Evolutionary conservation across 257 asterid genomes (phyloP).

Genomic region (Scutellaria baicalensis): DNA sequence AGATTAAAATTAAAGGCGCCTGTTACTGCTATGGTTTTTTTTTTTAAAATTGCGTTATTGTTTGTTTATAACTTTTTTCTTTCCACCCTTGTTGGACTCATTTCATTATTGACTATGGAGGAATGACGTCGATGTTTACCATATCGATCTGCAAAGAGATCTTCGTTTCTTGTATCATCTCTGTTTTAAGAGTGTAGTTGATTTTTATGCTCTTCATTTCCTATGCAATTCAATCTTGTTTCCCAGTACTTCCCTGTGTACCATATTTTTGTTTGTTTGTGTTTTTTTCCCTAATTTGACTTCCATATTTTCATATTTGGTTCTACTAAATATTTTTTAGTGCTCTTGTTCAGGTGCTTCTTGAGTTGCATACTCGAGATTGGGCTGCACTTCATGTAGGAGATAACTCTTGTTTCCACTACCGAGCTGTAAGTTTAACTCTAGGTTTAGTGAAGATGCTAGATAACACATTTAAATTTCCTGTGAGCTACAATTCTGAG

Average conservation of each 20-base stretch:
- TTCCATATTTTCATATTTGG: slow-evolving; percentile 2
- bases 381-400: slow-evolving; percentile 92
- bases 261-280: neutral
- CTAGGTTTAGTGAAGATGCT: slow-evolving; percentile 1
- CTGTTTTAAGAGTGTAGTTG: neutral
- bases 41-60: too few species aligned
- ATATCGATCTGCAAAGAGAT: neutral
- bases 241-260: neutral
- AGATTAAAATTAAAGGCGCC: slow-evolving; percentile 9
- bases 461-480: neutral
- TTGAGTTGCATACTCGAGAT: slow-evolving; percentile 55
- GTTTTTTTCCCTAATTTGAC: neutral
- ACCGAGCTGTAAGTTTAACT: slow-evolving; percentile 66
- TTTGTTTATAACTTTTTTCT: neutral
- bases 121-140: neutral
- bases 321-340: slow-evolving; percentile 4
- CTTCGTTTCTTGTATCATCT: neutral
- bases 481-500: neutral
- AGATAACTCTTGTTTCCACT: slow-evolving; percentile 96
- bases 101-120: slow-evolving; percentile 8
- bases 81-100: neutral
- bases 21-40: neutral
- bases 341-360: slow-evolving; percentile 39
- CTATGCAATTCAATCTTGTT: neutral
- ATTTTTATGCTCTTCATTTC: neutral